Evolutionary conservation across 2,329 filamentous ascomycete species (phyloP).

Genomic region (Thielaviopsis cerberus): DNA sequence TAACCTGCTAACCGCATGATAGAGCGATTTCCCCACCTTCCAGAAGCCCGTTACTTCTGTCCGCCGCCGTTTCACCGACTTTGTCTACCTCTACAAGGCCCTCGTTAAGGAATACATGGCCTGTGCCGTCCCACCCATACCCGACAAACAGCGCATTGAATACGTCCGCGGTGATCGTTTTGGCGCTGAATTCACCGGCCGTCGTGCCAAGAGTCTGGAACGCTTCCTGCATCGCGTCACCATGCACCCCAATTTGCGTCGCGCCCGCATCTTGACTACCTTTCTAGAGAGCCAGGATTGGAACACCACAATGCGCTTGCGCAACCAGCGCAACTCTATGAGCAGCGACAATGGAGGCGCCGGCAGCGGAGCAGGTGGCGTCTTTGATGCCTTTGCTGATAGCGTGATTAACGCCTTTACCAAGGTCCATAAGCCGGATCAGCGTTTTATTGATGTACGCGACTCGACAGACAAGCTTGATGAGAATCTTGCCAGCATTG

Average conservation of each 20-base stretch:
- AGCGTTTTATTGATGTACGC: slow-evolving; percentile 81
- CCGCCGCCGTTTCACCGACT: slow-evolving; percentile 89
- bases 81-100: slow-evolving; percentile 87
- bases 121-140: slow-evolving; percentile 80
- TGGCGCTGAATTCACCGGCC: slow-evolving; percentile 73
- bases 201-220: slow-evolving; percentile 75
- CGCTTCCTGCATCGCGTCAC: slow-evolving; percentile 76
- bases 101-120: slow-evolving; percentile 75
- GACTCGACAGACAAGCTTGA: slow-evolving; percentile 87
- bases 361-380: slow-evolving; percentile 30
- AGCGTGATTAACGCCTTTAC: slow-evolving; percentile 94
- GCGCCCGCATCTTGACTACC: slow-evolving; percentile 62
- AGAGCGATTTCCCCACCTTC: slow-evolving; percentile 92
- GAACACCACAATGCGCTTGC: slow-evolving; percentile 84
- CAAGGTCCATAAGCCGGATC: slow-evolving; percentile 88
- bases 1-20: slow-evolving; percentile 6
- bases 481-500: slow-evolving; percentile 79
- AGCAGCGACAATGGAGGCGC: slow-evolving; percentile 27
- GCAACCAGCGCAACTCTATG: slow-evolving; percentile 46
- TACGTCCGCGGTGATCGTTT: slow-evolving; percentile 95
- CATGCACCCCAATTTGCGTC: slow-evolving; percentile 72
- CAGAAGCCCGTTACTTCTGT: slow-evolving; percentile 62
- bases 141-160: slow-evolving; percentile 98
- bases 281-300: slow-evolving; percentile 90
- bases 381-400: slow-evolving; percentile 90